Conservation (phyloP, 768 basidiomycete genomes). For the Auriscalpium microsporum region DNA sequence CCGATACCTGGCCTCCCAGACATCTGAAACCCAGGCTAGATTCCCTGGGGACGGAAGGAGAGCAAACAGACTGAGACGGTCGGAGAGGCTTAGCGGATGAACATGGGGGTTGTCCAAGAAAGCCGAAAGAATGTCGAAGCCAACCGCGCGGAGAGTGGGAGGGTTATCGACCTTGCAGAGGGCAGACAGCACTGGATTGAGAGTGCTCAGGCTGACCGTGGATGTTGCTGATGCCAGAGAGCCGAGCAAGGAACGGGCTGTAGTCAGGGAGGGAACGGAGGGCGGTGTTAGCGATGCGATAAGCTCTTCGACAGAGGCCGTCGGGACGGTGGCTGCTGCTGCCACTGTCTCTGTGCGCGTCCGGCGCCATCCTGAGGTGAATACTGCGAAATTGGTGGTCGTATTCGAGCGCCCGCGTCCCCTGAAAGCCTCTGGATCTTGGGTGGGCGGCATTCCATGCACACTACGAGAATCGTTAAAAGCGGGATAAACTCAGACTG, state of each 20-base stretch:
- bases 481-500: neutral
- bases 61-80: slow-evolving; percentile 56
- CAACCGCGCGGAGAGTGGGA: slow-evolving; percentile 50
- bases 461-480: neutral
- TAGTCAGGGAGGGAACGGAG: slow-evolving; percentile 54
- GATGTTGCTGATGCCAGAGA: slow-evolving; percentile 48
- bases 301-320: slow-evolving; percentile 31
- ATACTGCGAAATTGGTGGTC: neutral
- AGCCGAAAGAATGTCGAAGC: slow-evolving; percentile 63
- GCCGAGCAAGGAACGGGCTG: slow-evolving; percentile 55
- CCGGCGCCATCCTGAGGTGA: neutral
- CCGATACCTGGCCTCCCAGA: slow-evolving; percentile 65
- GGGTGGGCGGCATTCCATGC: neutral
- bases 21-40: slow-evolving; percentile 50
- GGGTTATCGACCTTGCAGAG: slow-evolving; percentile 52
- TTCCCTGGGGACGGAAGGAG: slow-evolving; percentile 40
- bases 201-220: slow-evolving; percentile 25
- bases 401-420: neutral
- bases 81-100: slow-evolving; percentile 39
- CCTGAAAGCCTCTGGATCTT: neutral
- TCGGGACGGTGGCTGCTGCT: neutral
- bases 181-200: slow-evolving; percentile 52
- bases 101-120: slow-evolving; percentile 58
- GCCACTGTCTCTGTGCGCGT: neutral
- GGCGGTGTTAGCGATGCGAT: slow-evolving; percentile 39